Percentiles rank a stretch among this genome's conserved stretches.
These are phyloP conservation scores for Sordariomycetes sp. DNA, from an alignment of 2,329 filamentous ascomycete species.

Conservation along the genomic window DNA sequence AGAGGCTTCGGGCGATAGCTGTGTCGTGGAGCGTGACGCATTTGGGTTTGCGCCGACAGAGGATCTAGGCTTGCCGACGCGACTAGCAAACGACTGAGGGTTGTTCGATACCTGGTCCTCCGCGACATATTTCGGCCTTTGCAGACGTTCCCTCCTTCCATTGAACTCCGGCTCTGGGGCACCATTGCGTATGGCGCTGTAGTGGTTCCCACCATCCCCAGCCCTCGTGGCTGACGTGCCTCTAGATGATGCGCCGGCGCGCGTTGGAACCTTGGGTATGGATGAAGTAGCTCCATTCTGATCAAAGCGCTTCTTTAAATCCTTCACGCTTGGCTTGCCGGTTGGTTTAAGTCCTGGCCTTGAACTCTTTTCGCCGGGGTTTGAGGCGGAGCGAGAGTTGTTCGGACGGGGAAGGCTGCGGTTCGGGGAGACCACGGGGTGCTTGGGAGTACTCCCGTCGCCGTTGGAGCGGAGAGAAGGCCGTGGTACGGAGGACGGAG, in stretches of 20 bases:
- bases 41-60: constrained; percentile 20
- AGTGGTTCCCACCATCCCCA: constrained; percentile 23
- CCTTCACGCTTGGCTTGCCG: constrained; percentile 63
- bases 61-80: constrained; percentile 42
- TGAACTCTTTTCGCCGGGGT: constrained; percentile 36
- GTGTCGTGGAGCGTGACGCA: constrained; percentile 24
- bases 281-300: constrained; percentile 35
- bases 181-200: constrained; percentile 29
- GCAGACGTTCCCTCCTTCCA: constrained; percentile 8
- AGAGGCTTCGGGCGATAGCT: constrained; percentile 18
- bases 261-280: constrained; percentile 23
- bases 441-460: constrained; percentile 39
- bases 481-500: constrained; percentile 30
- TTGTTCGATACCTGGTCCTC: constrained; percentile 45
- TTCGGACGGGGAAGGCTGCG: constrained; percentile 29
- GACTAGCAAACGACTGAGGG: constrained; percentile 50
- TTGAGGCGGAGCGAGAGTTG: constrained; percentile 44
- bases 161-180: constrained; percentile 7
- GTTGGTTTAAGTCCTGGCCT: constrained; percentile 20
- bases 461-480: constrained; percentile 39
- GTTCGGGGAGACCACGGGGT: constrained; percentile 28
- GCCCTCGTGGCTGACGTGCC: constrained; percentile 1
- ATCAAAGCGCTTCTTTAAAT: constrained; percentile 73
- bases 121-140: constrained; percentile 33
- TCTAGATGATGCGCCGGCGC: constrained; percentile 20